phyloP scores from a whole-genome alignment of 2,329 filamentous ascomycete genomes.

The Esteya vermicola region DNA sequence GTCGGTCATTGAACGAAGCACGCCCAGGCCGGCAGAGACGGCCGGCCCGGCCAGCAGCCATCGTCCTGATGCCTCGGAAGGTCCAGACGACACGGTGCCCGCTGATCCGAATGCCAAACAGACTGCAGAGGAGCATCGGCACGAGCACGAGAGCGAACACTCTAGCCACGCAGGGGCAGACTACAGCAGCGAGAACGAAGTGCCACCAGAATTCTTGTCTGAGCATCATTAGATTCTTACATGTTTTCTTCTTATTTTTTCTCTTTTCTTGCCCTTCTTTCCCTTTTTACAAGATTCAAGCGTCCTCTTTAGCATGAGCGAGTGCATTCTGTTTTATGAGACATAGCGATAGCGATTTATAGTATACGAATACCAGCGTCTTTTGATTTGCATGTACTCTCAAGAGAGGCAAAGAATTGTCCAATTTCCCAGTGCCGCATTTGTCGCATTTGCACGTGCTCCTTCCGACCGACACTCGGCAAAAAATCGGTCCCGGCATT shows the following conservation, averaged over 20 bases:
- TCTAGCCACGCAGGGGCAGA: too few relatives aligned
- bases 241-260: background rate
- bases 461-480: conserved; percentile 9
- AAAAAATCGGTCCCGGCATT: conserved; percentile 5
- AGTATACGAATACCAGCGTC: too few relatives aligned
- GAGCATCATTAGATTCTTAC: conserved; percentile 19
- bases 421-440: background rate
- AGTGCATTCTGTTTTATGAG: too few relatives aligned
- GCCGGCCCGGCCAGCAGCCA: conserved; percentile 6
- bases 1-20: conserved; percentile 15
- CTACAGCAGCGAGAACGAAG: conserved; percentile 29
- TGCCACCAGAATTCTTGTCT: conserved; percentile 37
- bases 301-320: too few relatives aligned
- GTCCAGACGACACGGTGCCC: conserved; percentile 27
- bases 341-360: too few relatives aligned
- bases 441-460: background rate
- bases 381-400: too few relatives aligned
- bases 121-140: conserved; percentile 15
- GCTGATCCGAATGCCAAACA: conserved; percentile 23
- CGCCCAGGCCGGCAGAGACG: conserved; percentile 10
- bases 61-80: conserved; percentile 13
- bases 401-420: too few relatives aligned
- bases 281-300: background rate
- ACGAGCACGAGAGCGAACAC: conserved; percentile 15
- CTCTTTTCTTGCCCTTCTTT: background rate